Evolutionary conservation across 257 asterid species (phyloP).

Genomic region (Plantago ovata): DNA sequence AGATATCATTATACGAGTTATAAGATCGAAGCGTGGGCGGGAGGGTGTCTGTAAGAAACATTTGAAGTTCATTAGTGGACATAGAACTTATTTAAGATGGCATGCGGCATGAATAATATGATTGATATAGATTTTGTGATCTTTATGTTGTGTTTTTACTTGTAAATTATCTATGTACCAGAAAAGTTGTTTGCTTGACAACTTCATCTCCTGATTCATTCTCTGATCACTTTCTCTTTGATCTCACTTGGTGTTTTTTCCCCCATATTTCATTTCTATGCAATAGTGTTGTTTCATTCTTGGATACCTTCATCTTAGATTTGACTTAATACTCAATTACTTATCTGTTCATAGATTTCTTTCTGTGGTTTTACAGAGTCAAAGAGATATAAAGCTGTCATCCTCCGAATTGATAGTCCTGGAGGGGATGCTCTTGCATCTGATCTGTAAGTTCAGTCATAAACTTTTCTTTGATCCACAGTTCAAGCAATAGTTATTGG

Average conservation of each 20-base stretch:
- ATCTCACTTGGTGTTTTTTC: no score
- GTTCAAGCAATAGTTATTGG: background rate
- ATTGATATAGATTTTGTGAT: no score
- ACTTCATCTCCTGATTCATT: background rate
- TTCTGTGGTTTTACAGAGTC: constrained; percentile 55
- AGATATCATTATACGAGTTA: no score
- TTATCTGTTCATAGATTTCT: constrained; percentile 10
- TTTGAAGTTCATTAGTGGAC: no score
- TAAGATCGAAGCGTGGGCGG: no score
- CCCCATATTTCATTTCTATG: background rate
- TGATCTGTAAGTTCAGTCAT: constrained; percentile 70
- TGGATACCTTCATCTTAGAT: background rate
- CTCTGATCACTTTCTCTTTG: no score
- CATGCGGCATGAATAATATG: no score
- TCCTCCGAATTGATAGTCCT: constrained; percentile 95
- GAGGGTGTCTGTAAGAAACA: no score
- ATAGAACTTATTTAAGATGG: no score
- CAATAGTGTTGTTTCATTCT: background rate
- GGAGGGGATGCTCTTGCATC: constrained; percentile 99
- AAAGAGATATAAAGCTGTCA: constrained; percentile 76
- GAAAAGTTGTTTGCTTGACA: background rate
- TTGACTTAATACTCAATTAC: constrained; percentile 3
- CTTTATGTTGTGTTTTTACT: no score
- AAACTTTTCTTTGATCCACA: background rate
- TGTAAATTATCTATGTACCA: no score